phyloP scores from a whole-genome alignment of 2,329 filamentous ascomycete genomes.

The Ampelomyces quisqualis region DNA sequence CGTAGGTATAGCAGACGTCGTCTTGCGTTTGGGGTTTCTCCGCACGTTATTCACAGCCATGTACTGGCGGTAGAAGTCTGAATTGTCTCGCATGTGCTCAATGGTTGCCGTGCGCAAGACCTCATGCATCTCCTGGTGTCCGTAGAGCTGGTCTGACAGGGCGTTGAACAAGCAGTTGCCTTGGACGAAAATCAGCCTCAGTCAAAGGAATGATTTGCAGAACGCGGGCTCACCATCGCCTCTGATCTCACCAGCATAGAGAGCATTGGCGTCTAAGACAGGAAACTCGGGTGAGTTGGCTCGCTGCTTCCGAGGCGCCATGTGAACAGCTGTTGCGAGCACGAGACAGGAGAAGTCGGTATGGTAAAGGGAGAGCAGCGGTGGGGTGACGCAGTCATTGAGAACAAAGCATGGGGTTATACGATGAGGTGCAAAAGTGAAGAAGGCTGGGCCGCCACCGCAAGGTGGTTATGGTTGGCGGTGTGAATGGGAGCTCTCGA shows the following conservation, averaged over 20 bases:
- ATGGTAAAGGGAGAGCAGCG: slow-evolving; percentile 26
- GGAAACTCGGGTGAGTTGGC: slow-evolving; percentile 52
- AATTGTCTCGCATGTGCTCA: slow-evolving; percentile 61
- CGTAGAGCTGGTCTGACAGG: slow-evolving; percentile 66
- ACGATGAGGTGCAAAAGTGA: slow-evolving; percentile 8
- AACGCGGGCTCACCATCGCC: slow-evolving; percentile 60
- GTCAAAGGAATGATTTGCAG: slow-evolving; percentile 5
- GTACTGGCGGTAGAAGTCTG: slow-evolving; percentile 65
- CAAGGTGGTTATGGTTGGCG: slow-evolving; percentile 27
- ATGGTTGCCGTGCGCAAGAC: slow-evolving; percentile 62
- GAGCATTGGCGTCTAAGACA: slow-evolving; percentile 56
- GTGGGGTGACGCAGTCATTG: slow-evolving; percentile 31
- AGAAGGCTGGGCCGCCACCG: slow-evolving; percentile 24
- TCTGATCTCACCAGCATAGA: slow-evolving; percentile 60
- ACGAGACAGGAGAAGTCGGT: slow-evolving; percentile 38
- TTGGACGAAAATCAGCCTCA: slow-evolving; percentile 39
- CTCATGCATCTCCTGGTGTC: slow-evolving; percentile 57
- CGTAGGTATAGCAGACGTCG: slow-evolving; percentile 48
- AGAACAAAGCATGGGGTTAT: slow-evolving; percentile 16
- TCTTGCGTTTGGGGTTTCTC: slow-evolving; percentile 59
- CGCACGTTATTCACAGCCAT: slow-evolving; percentile 58
- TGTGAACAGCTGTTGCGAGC: slow-evolving; percentile 26
- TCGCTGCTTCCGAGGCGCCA: slow-evolving; percentile 35
- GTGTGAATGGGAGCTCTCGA: slow-evolving; percentile 18
- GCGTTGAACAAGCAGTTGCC: slow-evolving; percentile 71